Percentiles rank a stretch among this genome's conserved stretches.
These are phyloP conservation scores for Fraxinus dipetala DNA, from an alignment of 305 asterid genomes.

Conservation along the genomic window DNA sequence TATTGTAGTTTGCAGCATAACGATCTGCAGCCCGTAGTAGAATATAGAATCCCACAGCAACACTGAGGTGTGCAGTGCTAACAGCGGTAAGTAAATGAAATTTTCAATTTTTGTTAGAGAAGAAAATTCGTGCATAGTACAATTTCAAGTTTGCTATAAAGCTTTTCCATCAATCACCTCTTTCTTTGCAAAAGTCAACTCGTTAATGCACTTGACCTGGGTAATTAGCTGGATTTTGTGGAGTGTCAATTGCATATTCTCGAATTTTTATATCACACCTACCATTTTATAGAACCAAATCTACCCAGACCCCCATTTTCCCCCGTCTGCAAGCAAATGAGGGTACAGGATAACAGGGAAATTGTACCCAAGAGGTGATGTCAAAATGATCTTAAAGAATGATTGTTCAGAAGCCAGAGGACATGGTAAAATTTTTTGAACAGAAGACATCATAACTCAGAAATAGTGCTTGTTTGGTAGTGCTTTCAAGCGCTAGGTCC, in stretches of 20 bases:
- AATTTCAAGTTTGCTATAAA: neutral
- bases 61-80: constrained; percentile 40
- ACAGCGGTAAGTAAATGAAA: constrained; percentile 17
- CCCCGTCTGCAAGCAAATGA: neutral
- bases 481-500: neutral
- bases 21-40: constrained; percentile 92
- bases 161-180: neutral
- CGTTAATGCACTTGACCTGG: neutral
- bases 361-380: neutral
- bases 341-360: neutral
- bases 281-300: neutral
- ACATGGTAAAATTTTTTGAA: neutral
- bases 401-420: neutral
- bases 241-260: neutral
- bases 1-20: constrained; percentile 71
- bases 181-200: neutral
- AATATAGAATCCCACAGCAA: constrained; percentile 76
- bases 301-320: neutral
- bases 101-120: neutral
- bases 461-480: neutral
- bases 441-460: neutral
- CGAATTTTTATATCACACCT: neutral
- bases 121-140: neutral
- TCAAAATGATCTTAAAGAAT: neutral
- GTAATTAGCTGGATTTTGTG: neutral